Conservation (phyloP, 2,329 filamentous ascomycete genomes). For the Bimuria novae-zelandiae region DNA sequence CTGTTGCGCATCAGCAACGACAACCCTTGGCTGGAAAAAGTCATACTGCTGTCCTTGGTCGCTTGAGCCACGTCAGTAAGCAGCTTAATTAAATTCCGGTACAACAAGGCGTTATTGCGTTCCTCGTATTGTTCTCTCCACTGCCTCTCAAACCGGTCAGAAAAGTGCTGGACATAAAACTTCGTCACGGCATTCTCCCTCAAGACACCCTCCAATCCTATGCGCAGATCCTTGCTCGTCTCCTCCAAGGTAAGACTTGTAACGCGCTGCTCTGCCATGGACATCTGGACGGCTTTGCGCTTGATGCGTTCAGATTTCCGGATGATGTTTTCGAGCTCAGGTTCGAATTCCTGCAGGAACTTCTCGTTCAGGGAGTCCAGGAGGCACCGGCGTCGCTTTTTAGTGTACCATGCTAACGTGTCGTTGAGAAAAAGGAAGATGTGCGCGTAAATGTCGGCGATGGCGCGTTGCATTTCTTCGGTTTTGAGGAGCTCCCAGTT, state of each 20-base stretch:
- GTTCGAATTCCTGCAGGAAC: slow-evolving; percentile 23
- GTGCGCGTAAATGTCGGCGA: slow-evolving; percentile 26
- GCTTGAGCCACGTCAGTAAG: slow-evolving; percentile 2
- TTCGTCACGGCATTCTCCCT: slow-evolving; percentile 3
- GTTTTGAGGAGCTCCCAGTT: slow-evolving; percentile 21
- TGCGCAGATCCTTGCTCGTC: neutral
- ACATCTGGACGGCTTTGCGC: neutral
- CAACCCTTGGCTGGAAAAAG: no score
- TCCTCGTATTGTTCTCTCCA: neutral
- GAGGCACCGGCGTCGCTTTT: slow-evolving; percentile 16
- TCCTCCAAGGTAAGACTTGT: slow-evolving; percentile 5
- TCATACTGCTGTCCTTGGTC: neutral
- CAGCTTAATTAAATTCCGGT: neutral
- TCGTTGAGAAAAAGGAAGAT: slow-evolving; percentile 28
- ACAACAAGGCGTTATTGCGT: neutral
- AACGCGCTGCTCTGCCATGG: slow-evolving; percentile 8
- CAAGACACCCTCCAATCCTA: slow-evolving; percentile 4
- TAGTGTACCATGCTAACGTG: slow-evolving; percentile 26
- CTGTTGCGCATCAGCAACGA: no score
- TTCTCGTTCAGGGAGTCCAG: slow-evolving; percentile 23
- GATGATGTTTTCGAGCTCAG: slow-evolving; percentile 19
- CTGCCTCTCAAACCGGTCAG: neutral
- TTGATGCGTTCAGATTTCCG: slow-evolving; percentile 5
- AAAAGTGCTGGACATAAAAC: neutral
- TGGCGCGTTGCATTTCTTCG: slow-evolving; percentile 15